Base-by-base conservation (phyloP, 2,329 filamentous ascomycete species). In the Colletotrichum orchidophilum region DNA sequence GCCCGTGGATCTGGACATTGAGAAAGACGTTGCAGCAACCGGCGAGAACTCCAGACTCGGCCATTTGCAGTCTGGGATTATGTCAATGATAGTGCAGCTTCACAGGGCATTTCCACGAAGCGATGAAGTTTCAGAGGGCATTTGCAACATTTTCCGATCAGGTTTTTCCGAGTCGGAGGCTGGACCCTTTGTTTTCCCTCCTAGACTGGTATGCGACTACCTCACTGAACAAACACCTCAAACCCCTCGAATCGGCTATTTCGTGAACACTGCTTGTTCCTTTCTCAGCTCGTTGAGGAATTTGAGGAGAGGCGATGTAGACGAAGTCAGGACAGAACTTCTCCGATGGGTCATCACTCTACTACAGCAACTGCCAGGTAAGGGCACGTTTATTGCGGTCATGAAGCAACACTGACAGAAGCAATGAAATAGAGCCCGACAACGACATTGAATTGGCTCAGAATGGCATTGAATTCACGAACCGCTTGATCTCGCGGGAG, bases 111-210 rank as follows among this genome's bases (percentile, higher is more conserved):
- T 94, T 55, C 86, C 84, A 3, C 81, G 80, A 2, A 90, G 88
- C 68, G 87, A 89, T 26, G 94, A 95, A 74, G 87, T 94, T 12
- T 87, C 92, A 26, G 93, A 95, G 76, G 86, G 89, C 4, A 90
- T 92, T 39, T 96, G 94, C 80, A 87, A 86, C 68, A 88, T 95
- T 58, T 85, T 96, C 60, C 89, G 91, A 50, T 88, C 90, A 24
- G 94, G 94, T 0, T 95, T 95, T 76, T 91, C 91, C 1, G 94
- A 97, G 79, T 87, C 86, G 0, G 88, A 90, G 29, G 89, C 92
- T 3, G 94, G 94, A 0, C 92, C 93, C 1, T 96, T 96, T 75
- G 93, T 95, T 9, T 90, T 97, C 71, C 87, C 91, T 3, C 86
- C 92, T 0, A 82, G 86, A 0, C 85, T 90, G 73, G 89, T 93